A percentile compares a stretch with the other conserved stretches of the same genome.
phyloP scores from a whole-genome alignment of 257 asterid genomes.

The Solanum peruvianum region DNA sequence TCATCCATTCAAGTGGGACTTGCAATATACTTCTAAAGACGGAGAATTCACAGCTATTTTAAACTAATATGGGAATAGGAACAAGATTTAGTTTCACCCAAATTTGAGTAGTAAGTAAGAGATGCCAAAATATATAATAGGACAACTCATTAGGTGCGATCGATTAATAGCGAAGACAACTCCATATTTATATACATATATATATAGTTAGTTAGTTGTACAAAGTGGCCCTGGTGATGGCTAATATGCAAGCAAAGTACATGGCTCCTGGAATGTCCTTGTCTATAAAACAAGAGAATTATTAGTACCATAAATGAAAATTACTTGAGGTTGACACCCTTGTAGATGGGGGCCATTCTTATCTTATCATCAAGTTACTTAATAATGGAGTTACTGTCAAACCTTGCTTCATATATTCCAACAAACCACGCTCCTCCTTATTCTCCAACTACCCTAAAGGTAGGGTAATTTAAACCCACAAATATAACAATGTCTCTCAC shows the following conservation, averaged over 20 bases:
- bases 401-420: not conserved
- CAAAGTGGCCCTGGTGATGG: too few species aligned
- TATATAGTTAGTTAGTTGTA: not conserved
- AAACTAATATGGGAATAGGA: not conserved
- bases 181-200: not conserved
- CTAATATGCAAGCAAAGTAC: too few species aligned
- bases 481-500: too few species aligned
- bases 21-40: not conserved
- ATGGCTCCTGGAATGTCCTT: too few species aligned
- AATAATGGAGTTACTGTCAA: not conserved
- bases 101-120: not conserved
- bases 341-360: not conserved
- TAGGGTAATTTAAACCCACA: not conserved
- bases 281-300: too few species aligned
- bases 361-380: not conserved
- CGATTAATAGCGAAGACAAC: too few species aligned
- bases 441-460: not conserved
- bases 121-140: not conserved
- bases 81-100: not conserved
- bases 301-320: not conserved
- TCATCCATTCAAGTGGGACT: not conserved
- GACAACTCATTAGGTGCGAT: not conserved
- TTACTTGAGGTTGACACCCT: not conserved
- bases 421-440: not conserved
- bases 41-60: not conserved